Base-by-base conservation (phyloP, 2,329 filamentous ascomycete species). In the Fusarium sp. region DNA sequence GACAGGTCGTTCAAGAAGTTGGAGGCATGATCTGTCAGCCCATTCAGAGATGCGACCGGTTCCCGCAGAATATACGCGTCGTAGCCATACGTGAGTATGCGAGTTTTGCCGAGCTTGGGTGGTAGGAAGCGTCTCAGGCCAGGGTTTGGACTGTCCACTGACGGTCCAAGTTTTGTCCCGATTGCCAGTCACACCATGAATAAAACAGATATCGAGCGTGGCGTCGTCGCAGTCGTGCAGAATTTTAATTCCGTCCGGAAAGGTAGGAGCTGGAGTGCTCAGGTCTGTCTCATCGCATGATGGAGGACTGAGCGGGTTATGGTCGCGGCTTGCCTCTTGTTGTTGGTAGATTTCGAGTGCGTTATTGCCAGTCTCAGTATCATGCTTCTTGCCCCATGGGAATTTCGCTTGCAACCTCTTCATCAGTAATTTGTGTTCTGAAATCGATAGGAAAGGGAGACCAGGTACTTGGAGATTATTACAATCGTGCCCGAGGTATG, bases 71-170 rank as follows among this genome's bases (percentile, higher is more conserved):
- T 51, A 24, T 79, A 75, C n/a, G 77, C 76, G 33, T 81, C 75
- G 62, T 84, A 84, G 17, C 81, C 81, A 31, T 77, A 83, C 0
- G 79, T 80, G 21, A 83, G 73, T 6, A 83, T 71, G 15, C 80
- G 77, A 19, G 78, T 77, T 2, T 62, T 75, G 1, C 55, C 44
- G 31, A 82, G 60, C 53, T 73, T 70, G 0, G 44, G 21, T 2
- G 79, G 73, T 0, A 83, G 74, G 74, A 21, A 83, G 69, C 0
- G 66, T 65, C 52, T 74, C 42, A 1, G 79, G 79, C 80, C 80
- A 82, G 4, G 79, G 77, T n/a, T 46, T 47, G 9, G 40, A 21
- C 17, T 69, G 67, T 4, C 71, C 73, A 0, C 67, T 38, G 7
- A 75, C 76, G 9, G 76, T 81, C 81, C 81, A 83, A 5, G 80